Evolutionary conservation across 306 rosid species (phyloP), one percentile per base, ranked within the genome.

Genomic region (Erythrophleum fordii): DNA sequence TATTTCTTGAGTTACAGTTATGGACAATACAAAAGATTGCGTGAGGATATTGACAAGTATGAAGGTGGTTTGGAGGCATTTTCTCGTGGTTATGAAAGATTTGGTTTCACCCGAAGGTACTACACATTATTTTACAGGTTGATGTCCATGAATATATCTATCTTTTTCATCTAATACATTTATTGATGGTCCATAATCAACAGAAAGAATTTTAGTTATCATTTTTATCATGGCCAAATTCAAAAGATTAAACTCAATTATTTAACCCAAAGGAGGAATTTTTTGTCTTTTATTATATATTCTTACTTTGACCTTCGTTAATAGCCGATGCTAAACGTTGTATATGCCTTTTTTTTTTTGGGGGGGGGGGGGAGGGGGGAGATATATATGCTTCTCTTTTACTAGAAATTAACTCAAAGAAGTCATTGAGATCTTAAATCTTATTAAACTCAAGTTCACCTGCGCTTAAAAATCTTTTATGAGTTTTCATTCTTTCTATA

Each of bases 51-150:
- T 86, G 87, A 90, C 93, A 90, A 87, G 81, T 68, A 82, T 78
- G 99, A 95, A 90, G 98, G 99, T 65, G 97, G 98, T 71, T 82
- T 95, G 82, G 99, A 95, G 87, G 83, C 79, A 60, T 95, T 95
- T 86, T 93, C 98, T 67, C 94, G 96, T 80, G 98, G 97, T 81
- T 93, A 93, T 79, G 98, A 95, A 88, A 91, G 86, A 52, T 89
- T 90, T 82, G 98, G 99, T 74, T 95, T 95, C 90, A 82, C 77
- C 16, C 88, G 94, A 87, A 90, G 99, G 99, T 93, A 89, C 44
- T 39, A 41, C 55, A 25, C 61, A 6, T 60, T 78, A 8, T 55
- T 78, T 69, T 44, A 44, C 41, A 49, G 46, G 13, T 62, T 56
- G 34, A n/a, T 52, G 51, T 59, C 42, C 62, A 31, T 72, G 29